Base-by-base conservation (phyloP, 139 green algal species). In the Chlamydomonas schloesseri region DNA sequence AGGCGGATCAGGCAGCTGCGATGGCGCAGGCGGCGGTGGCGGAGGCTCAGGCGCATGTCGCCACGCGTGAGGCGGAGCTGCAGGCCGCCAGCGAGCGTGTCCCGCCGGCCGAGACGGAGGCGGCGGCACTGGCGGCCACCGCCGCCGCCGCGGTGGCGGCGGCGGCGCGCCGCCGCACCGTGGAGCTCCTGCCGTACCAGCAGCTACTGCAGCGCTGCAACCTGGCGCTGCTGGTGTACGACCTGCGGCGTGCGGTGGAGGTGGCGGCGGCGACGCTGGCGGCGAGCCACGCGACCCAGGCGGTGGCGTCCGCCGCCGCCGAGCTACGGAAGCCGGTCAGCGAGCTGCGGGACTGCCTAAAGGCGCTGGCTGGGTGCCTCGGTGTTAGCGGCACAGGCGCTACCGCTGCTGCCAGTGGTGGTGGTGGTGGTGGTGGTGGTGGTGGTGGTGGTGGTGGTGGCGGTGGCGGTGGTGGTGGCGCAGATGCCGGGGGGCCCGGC, bases 201-300 rank as follows among this genome's bases (percentile, higher is more conserved):
- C 42, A 50, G 42, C 42, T 50, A 8, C 42, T 50, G 36, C 77
- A 73, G 31, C 77, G 77, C 31, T 83, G 77, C 60, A 31, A 64
- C 46, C 29, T 83, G 18, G 60, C 77, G 77, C 62, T 73, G 37
- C 62, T 73, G 0, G 73, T 62, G 42, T 31, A 37, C 36, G 34
- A 23, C 3, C 77, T 83, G 1, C 77, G 77, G 15, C 37, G 37
- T 2, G 77, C 46, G 13, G 62, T 73, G 13, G 37, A 24, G 29
- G 37, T 18, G 29, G 77, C 62, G 13, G 36, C 20, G 62, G 77
- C 71, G 37, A 6, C 77, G 28, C 34, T 82, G 36, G 17, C 53
- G 57, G 28, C 0, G 8, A 70, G 55, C 55, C 1, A 9, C 10
- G 69, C 74, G 8, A 28, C 47, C 75, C 23, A 8, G 6, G 65